Evolutionary conservation across 1,284 basidiomycete genomes (phyloP), one percentile per base, ranked within the genome.

Genomic region (Trichosporon ovoides): DNA sequence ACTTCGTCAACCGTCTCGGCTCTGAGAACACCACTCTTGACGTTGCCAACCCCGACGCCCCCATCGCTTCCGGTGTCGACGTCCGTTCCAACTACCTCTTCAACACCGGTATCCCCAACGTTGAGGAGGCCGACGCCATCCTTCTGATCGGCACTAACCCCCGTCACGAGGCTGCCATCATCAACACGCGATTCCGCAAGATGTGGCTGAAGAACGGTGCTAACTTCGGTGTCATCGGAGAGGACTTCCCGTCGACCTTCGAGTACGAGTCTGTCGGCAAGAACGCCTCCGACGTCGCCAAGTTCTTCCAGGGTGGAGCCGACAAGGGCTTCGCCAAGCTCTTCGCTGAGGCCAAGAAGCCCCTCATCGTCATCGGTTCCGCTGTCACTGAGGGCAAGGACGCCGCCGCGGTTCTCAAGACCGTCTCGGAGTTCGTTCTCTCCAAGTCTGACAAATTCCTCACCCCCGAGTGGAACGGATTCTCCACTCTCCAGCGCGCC

Each of bases 71-170:
- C 66, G 90, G 90, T 49, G 84, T 95, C 59, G 95, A 98, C 73
- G 81, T 97, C 62, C 89, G 96, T 63, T 89, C 91, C 38, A 98
- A 96, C 81, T 98, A 98, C 80, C 85, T 94, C 46, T 96, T 98
- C 83, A 98, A 98, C 80, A 83, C 87, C n/a, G 91, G 88, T 37
- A 93, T 99, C 64, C 86, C 91, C 38, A 89, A 90, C 48, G 83
- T 95, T 46, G 95, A 96, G 72, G 83, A 88, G 60, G 94, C 95
- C 31, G 96, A 99, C 72, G 90, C 81, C 35, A 89, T 99, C 65
- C 84, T 98, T n/a, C 85, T 99, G 36, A 86, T 98, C 68, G 95
- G 95, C 65, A 97, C 93, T 56, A 98, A 98, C 80, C 95, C 95
- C 13, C 85, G 96, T 50, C 94, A 98, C 76, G 96, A 99, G 79